Evolutionary conservation across 2,329 filamentous ascomycete species (phyloP).

Genomic region (Eutypa lata): DNA sequence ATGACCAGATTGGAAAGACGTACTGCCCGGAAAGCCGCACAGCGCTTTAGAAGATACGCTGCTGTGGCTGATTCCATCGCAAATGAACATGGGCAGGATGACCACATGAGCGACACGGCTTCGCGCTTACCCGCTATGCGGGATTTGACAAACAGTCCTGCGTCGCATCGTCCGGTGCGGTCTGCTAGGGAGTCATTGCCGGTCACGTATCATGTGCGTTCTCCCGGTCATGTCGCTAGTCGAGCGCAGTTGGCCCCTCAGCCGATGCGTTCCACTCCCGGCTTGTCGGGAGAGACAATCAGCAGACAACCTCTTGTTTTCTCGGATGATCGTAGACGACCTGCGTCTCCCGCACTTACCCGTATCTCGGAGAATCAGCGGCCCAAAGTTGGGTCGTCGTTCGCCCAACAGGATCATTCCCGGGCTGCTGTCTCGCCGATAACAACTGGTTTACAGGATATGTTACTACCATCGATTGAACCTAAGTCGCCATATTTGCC

Average conservation of each 20-base stretch:
- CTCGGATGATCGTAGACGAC: slow-evolving; percentile 8
- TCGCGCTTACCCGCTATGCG: slow-evolving; percentile 12
- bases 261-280: slow-evolving; percentile 4
- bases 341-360: slow-evolving; percentile 16
- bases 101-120: slow-evolving; percentile 11
- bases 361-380: slow-evolving; percentile 19
- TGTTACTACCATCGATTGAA: slow-evolving; percentile 30
- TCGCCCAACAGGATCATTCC: slow-evolving; percentile 8
- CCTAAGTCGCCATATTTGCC: slow-evolving; percentile 22
- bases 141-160: slow-evolving; percentile 19
- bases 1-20: slow-evolving; percentile 23
- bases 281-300: slow-evolving; percentile 5
- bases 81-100: slow-evolving; percentile 13
- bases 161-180: slow-evolving; percentile 6
- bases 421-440: slow-evolving; percentile 21
- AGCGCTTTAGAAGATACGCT: slow-evolving; percentile 32
- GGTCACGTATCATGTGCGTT: slow-evolving; percentile 7
- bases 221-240: slow-evolving; percentile 9
- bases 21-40: slow-evolving; percentile 24
- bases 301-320: slow-evolving; percentile 5
- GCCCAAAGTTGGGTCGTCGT: slow-evolving; percentile 30
- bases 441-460: slow-evolving; percentile 27
- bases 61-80: slow-evolving; percentile 29
- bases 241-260: slow-evolving; percentile 10
- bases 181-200: slow-evolving; percentile 14